Evolutionary conservation across 2,329 filamentous ascomycete genomes (phyloP).

Genomic region (Aspergillus brunneoviolaceus): DNA sequence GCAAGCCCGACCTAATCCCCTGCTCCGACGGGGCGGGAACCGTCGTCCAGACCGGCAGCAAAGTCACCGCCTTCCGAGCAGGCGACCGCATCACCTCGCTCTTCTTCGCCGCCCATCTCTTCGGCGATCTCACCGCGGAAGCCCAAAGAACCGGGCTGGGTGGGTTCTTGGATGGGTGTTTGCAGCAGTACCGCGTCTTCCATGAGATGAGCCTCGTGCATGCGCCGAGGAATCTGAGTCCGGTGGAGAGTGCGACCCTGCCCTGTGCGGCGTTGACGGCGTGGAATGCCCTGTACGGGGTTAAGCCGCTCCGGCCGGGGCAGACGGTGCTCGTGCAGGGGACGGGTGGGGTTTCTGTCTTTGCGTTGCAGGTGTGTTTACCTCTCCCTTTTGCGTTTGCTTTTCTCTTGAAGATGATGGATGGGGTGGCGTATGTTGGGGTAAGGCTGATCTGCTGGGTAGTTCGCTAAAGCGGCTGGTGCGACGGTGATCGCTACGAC

Average conservation of each 20-base stretch:
- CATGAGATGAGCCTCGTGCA: not conserved
- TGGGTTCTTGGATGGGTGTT: not conserved
- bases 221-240: not conserved
- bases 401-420: not conserved
- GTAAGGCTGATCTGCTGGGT: not conserved
- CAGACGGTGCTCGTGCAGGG: constrained; percentile 56
- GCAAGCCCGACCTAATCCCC: not conserved
- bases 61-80: not conserved
- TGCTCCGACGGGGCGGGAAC: not conserved
- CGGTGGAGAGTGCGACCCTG: not conserved
- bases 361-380: constrained; percentile 31
- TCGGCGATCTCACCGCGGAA: not conserved
- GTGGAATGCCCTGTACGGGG: constrained; percentile 1
- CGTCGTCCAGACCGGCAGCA: not conserved
- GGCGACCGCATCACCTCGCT: not conserved
- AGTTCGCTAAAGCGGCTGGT: constrained; percentile 45
- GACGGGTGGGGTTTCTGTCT: constrained; percentile 56
- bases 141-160: not conserved
- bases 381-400: no score
- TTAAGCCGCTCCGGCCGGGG: constrained; percentile 49
- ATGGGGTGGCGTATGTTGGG: no score
- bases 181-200: constrained; percentile 2
- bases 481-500: constrained; percentile 56
- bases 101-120: not conserved
- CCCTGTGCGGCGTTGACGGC: constrained; percentile 4